Evolutionary conservation across 306 rosid species (phyloP), one percentile per base, ranked within the genome.

Genomic region (Datisca glomerata): DNA sequence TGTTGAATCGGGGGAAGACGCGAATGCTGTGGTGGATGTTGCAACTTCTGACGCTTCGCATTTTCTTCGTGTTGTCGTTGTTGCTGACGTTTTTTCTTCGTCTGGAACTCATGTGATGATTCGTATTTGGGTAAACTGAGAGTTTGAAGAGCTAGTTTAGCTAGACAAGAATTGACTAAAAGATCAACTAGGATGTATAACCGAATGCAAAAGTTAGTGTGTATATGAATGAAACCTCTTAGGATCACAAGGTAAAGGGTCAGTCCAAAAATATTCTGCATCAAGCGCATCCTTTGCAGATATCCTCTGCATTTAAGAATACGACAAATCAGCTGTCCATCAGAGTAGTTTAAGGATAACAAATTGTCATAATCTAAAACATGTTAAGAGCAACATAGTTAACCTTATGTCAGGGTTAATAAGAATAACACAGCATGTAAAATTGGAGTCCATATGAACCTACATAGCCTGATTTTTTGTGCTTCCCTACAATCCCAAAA

Each of bases 251-350:
- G 76, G 76, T 36, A 70, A 64, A 22, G 76, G 76, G 14, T 70
- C 76, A 6, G 68, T 21, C 76, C 76, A 70, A 63, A 70, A 70
- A 47, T 70, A 70, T 61, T 70, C 76, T 0, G 76, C 76, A 50
- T 70, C 76, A 33, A 70, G 65, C 10, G 76, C 76, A 33, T 70
- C 76, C 64, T 70, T 70, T 1, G 76, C 76, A 34, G 65, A 45
- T 55, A 70, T 70, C 63, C 76, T 64, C 76, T 70, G 31, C 6
- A 43, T 14, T 29, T 45, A 39, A 24, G n/a, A n/a, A n/a, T 3
- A 22, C 18, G 22, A 7, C 23, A 36, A 33, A 38, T 3, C 12
- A 21, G 11, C 46, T 5, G 16, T 12, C n/a, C n/a, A 4, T 23
- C 21, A 10, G 15, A 50, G 44, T 16, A 21, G 16, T 18, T 29